Conservation (phyloP, 495 filamentous ascomycete species). For the Trypethelium eluteriae region DNA sequence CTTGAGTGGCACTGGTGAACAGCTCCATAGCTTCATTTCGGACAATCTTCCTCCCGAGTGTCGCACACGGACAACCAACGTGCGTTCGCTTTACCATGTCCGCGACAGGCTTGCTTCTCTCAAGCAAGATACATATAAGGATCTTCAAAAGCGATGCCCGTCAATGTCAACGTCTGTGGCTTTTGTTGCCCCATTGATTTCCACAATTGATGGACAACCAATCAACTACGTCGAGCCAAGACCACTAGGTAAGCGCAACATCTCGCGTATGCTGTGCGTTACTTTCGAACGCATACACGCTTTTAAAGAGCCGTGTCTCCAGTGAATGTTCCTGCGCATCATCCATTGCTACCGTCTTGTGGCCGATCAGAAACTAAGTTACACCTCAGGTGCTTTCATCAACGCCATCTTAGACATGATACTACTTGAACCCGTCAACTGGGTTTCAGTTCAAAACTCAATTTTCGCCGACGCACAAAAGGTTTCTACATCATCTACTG, state of each 20-base stretch:
- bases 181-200: slow-evolving; percentile 6
- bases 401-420: slow-evolving; percentile 8
- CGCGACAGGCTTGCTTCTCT: slow-evolving; percentile 10
- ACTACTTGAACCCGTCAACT: slow-evolving; percentile 10
- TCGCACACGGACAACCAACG: slow-evolving; percentile 7
- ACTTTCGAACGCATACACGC: not conserved
- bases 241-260: slow-evolving; percentile 11
- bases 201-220: slow-evolving; percentile 10
- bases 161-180: slow-evolving; percentile 12
- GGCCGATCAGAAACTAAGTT: slow-evolving; percentile 11
- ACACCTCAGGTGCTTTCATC: slow-evolving; percentile 5
- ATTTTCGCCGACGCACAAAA: not conserved
- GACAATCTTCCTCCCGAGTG: slow-evolving; percentile 6
- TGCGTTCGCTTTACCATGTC: slow-evolving; percentile 8
- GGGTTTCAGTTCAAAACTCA: slow-evolving; percentile 10
- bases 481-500: slow-evolving; percentile 2
- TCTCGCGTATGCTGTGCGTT: slow-evolving; percentile 9
- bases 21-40: slow-evolving; percentile 8
- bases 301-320: not conserved
- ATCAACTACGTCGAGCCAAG: slow-evolving; percentile 12
- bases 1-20: slow-evolving; percentile 10
- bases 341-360: slow-evolving; percentile 4
- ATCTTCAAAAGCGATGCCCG: slow-evolving; percentile 10
- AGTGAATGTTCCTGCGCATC: slow-evolving; percentile 8
- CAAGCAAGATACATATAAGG: slow-evolving; percentile 9